A percentile compares a stretch with the other conserved stretches of the same genome.
These are phyloP conservation scores for Pseudozyma hubeiensis DNA, from an alignment of 1,284 basidiomycete genomes.

Conservation along the genomic window DNA sequence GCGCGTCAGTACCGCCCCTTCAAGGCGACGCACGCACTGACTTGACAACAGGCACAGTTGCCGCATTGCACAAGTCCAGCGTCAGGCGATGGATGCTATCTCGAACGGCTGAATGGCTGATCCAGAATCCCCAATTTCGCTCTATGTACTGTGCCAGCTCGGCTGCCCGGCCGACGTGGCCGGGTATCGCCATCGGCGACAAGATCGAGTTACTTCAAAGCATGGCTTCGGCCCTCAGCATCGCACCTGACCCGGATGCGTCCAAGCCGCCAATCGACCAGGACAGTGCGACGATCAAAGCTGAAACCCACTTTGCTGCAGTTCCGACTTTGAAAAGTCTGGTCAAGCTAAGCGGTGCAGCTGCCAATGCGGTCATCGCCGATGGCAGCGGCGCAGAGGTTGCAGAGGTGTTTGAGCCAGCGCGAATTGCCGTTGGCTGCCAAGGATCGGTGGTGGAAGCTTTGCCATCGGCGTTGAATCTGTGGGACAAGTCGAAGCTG, in stretches of 20 bases:
- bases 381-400: neutral
- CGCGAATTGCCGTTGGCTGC: constrained; percentile 52
- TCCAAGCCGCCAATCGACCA: neutral
- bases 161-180: neutral
- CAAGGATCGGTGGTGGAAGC: constrained; percentile 52
- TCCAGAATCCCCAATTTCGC: constrained; percentile 41
- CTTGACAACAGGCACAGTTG: neutral
- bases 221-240: constrained; percentile 26
- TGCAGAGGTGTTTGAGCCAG: constrained; percentile 46
- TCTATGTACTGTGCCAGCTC: constrained; percentile 17
- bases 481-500: constrained; percentile 64
- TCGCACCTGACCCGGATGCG: neutral
- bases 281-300: neutral
- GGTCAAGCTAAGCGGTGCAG: neutral
- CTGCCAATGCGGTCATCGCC: neutral
- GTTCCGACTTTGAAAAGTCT: constrained; percentile 22
- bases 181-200: constrained; percentile 19
- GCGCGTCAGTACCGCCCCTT: neutral
- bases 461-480: constrained; percentile 49
- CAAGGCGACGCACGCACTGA: neutral
- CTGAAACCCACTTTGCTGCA: neutral
- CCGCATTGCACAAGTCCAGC: neutral
- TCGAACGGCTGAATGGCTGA: constrained; percentile 32
- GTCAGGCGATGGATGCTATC: constrained; percentile 29
- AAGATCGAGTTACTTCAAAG: constrained; percentile 41